Evolutionary conservation across 1,284 basidiomycete genomes (phyloP).

Genomic region (Neolentinus lepideus): DNA sequence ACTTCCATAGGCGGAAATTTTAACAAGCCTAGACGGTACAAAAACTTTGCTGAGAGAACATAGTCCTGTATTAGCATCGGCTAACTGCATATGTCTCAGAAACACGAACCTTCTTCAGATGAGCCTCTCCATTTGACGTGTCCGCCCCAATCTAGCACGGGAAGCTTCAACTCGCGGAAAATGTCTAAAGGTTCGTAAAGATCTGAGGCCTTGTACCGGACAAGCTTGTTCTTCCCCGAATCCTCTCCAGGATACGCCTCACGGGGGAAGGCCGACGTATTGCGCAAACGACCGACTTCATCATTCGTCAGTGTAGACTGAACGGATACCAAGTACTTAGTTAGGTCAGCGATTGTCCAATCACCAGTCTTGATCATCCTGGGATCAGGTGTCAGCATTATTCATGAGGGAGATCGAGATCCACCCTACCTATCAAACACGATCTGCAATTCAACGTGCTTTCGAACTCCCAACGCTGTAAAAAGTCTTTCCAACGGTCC

Average conservation of each 20-base stretch:
- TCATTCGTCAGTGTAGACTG: slow-evolving; percentile 59
- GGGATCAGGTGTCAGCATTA: slow-evolving; percentile 9
- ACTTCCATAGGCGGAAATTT: slow-evolving; percentile 65
- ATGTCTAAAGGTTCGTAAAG: slow-evolving; percentile 82
- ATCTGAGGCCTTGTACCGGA: slow-evolving; percentile 57
- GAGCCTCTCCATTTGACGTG: slow-evolving; percentile 69
- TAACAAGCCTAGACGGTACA: slow-evolving; percentile 75
- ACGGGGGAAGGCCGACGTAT: slow-evolving; percentile 78
- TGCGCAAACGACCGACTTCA: slow-evolving; percentile 69
- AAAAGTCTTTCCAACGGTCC: slow-evolving; percentile 76
- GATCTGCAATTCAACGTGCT: slow-evolving; percentile 87
- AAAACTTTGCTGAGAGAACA: slow-evolving; percentile 62
- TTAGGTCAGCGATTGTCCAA: slow-evolving; percentile 75
- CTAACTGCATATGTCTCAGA: background rate
- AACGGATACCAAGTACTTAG: slow-evolving; percentile 87
- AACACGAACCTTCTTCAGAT: slow-evolving; percentile 74
- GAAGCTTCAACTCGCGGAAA: slow-evolving; percentile 71
- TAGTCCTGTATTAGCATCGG: background rate
- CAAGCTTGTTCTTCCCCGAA: slow-evolving; percentile 24
- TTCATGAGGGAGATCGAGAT: background rate
- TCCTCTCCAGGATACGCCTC: slow-evolving; percentile 36
- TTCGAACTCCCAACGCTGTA: slow-evolving; percentile 76
- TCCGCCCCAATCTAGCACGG: slow-evolving; percentile 84
- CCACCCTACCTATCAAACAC: slow-evolving; percentile 68
- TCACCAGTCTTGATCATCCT: slow-evolving; percentile 85